These are phyloP conservation scores for Chloranthus sessilifolius DNA, from an alignment of 164 flowering plant genomes.

Conservation along the genomic window DNA sequence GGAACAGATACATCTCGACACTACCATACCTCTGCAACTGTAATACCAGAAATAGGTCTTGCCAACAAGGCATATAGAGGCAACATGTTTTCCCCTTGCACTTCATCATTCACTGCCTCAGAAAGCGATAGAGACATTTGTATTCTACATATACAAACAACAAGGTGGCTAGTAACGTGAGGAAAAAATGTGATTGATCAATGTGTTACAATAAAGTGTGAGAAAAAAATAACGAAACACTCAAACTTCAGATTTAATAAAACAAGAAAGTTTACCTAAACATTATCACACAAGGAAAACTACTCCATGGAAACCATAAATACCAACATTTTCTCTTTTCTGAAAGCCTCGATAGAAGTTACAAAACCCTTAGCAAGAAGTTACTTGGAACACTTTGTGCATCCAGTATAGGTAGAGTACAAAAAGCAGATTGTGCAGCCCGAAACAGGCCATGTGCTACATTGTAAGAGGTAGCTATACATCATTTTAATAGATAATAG, in stretches of 20 bases:
- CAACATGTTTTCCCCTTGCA: constrained; percentile 36
- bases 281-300: neutral
- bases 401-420: neutral
- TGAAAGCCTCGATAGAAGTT: neutral
- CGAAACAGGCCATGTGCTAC: neutral
- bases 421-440: neutral
- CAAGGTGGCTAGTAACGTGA: too few species aligned
- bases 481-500: too few species aligned
- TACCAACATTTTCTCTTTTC: neutral
- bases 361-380: neutral
- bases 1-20: neutral
- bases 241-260: neutral
- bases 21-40: constrained; percentile 45
- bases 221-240: neutral
- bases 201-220: too few species aligned
- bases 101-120: constrained; percentile 32
- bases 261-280: neutral
- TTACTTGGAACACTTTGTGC: neutral
- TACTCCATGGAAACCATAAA: neutral
- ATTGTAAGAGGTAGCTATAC: too few species aligned
- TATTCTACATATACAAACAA: constrained; percentile 41
- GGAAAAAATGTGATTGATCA: too few species aligned
- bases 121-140: constrained; percentile 58
- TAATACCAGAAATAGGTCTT: constrained; percentile 38
- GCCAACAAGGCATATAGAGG: constrained; percentile 67